Percentiles rank a stretch among this genome's conserved stretches.
phyloP scores from a whole-genome alignment of 2,329 filamentous ascomycete species.

The Monosporascus sp. region DNA sequence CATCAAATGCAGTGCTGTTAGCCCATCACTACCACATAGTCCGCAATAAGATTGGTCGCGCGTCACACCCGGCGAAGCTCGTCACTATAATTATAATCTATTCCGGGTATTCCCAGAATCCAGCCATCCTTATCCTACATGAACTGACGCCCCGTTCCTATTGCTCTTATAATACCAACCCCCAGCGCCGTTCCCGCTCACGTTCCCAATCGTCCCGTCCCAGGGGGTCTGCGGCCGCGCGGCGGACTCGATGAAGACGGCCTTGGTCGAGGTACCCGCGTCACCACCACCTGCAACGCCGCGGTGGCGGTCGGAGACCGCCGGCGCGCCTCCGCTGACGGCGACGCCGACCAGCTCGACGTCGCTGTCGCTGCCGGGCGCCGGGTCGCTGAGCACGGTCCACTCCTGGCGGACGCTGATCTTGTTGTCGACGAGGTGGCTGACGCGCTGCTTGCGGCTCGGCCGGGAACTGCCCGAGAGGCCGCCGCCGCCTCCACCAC shows the following conservation, averaged over 20 bases:
- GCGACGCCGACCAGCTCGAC: background rate
- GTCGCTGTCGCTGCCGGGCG: background rate
- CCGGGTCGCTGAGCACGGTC: conserved; percentile 7
- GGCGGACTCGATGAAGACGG: background rate
- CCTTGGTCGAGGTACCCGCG: background rate
- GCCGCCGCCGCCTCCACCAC: background rate
- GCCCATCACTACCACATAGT: no score
- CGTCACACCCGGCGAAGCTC: no score
- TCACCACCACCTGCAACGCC: background rate
- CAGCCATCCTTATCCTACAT: no score
- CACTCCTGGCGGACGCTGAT: conserved; percentile 13
- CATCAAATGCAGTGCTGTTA: no score
- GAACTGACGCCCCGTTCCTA: background rate
- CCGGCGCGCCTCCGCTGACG: no score
- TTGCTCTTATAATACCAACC: background rate
- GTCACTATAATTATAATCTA: no score
- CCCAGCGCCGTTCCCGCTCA: background rate
- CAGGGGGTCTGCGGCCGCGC: background rate
- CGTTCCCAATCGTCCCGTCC: background rate
- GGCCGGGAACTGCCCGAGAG: background rate
- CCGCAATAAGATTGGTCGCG: no score
- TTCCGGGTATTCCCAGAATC: no score
- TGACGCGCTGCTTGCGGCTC: background rate
- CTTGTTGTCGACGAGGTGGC: conserved; percentile 1
- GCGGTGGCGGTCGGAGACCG: background rate